Base-by-base conservation (phyloP, 140 eudicot species). In the Flaveria floridana region DNA sequence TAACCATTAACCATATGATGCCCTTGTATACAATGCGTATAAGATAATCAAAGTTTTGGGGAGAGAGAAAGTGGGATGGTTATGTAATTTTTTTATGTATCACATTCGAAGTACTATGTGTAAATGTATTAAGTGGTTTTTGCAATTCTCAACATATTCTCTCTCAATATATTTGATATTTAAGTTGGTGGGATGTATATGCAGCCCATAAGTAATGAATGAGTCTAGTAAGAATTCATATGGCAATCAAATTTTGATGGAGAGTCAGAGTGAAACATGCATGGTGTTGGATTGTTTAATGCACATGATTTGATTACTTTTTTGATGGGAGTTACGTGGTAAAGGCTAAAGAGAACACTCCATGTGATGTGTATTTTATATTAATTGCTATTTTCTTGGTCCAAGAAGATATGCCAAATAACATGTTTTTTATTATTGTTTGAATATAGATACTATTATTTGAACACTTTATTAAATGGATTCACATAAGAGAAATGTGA, bases 161-260 rank as follows among this genome's bases (percentile, higher is more conserved):
- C 34, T 28, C 37, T 28, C 37, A 28, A 28, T 28, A 28, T 28
- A 28, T 7, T 65, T 55, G 19, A 65, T 6, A 15, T 70, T 19
- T 18, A 52, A 76, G 70, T 42, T 50, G 77, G 70, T 81, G 79
- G 57, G 78, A 70, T 74, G 81, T 52, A 68, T 62, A 65, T 37
- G 82, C 65, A 70, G 65, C 65, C 58, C 74, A 69, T 76, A 71
- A 64, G 73, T 63, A 75, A 51, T 51, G 79, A 55, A 46, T 75
- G 80, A 48, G 53, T 80, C 81, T 62, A 76, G 84, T 76, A 74
- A 79, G 76, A 74, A 16, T 25, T 70, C 72, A 71, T 72, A 71
- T 70, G 77, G 73, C 47, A 78, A 64, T 78, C 73, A 51, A 62
- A 16, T 71, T 34, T 73, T 81, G 39, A 76, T 81, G 81, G 85